Conservation (phyloP, 805 yeast genomes). For the Metschnikowia aberdeeniae region DNA sequence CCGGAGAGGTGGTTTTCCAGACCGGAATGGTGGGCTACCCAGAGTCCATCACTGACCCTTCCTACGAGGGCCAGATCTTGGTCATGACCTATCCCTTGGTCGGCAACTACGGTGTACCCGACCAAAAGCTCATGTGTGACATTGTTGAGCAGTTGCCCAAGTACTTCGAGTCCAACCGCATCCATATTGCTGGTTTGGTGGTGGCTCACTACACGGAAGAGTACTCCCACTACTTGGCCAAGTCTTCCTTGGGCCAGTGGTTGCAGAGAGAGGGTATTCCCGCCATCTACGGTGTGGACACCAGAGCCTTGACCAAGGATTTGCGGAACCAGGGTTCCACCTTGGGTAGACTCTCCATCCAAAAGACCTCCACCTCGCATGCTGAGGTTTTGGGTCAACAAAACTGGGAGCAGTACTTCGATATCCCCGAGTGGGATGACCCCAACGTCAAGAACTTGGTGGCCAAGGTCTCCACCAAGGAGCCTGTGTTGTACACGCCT, state of each 20-base stretch:
- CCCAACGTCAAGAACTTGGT: slow-evolving; percentile 92
- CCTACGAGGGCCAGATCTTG: slow-evolving; percentile 95
- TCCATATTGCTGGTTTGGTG: slow-evolving; percentile 95
- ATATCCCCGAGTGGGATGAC: slow-evolving; percentile 84
- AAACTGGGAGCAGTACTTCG: slow-evolving; percentile 61
- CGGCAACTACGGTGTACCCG: slow-evolving; percentile 99
- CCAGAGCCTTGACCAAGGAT: slow-evolving; percentile 89
- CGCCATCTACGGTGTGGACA: slow-evolving; percentile 96
- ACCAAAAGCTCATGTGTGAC: slow-evolving; percentile 68
- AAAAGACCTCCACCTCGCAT: slow-evolving; percentile 34
- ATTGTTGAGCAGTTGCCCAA: slow-evolving; percentile 73
- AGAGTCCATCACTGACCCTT: slow-evolving; percentile 96
- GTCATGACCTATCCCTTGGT: slow-evolving; percentile 96
- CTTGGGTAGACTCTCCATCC: slow-evolving; percentile 79
- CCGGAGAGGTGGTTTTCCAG: slow-evolving; percentile 98
- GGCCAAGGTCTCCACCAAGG: slow-evolving; percentile 77
- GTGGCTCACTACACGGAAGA: slow-evolving; percentile 97
- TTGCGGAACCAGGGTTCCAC: slow-evolving; percentile 92
- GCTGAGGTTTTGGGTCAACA: slow-evolving; percentile 28
- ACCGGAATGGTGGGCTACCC: slow-evolving; percentile 99
- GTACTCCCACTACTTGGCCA: slow-evolving; percentile 90
- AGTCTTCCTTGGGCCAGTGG: slow-evolving; percentile 91
- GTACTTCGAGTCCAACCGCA: slow-evolving; percentile 87
- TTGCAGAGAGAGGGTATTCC: slow-evolving; percentile 87
- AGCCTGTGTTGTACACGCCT: slow-evolving; percentile 77